Conservation (phyloP, 2,329 filamentous ascomycete genomes). For the Diplodia mutila region DNA sequence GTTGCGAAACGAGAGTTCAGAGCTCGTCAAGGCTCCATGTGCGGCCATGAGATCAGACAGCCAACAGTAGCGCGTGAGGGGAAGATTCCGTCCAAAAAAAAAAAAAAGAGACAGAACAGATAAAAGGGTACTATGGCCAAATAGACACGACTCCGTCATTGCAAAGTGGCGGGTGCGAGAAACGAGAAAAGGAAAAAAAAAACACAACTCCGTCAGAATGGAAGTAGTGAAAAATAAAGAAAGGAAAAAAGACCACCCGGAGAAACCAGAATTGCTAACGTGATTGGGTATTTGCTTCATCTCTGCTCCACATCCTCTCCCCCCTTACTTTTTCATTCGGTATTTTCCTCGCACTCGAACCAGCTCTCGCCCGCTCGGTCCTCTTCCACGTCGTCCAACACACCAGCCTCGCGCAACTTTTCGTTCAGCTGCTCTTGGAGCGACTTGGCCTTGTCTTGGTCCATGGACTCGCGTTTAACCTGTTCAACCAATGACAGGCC, state of each 20-base stretch:
- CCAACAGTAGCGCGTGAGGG: constrained; percentile 16
- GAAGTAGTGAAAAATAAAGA: neutral
- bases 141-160: constrained; percentile 24
- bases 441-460: constrained; percentile 2
- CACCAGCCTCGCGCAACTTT: constrained; percentile 4
- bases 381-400: constrained; percentile 12
- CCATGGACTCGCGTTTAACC: constrained; percentile 22
- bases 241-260: constrained; percentile 7
- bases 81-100: constrained; percentile 14
- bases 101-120: neutral
- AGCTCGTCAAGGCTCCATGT: constrained; percentile 12
- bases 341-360: constrained; percentile 16
- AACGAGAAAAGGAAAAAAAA: neutral
- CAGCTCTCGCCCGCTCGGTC: constrained; percentile 23
- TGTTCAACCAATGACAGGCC: constrained; percentile 22
- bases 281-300: constrained; percentile 26
- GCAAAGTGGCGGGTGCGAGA: constrained; percentile 23
- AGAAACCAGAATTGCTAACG: constrained; percentile 14
- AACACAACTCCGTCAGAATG: constrained; percentile 12
- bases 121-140: constrained; percentile 25
- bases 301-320: constrained; percentile 11
- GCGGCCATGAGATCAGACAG: constrained; percentile 10
- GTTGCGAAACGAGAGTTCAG: constrained; percentile 12
- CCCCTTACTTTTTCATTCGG: constrained; percentile 20
- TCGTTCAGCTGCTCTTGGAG: constrained; percentile 14